Evolutionary conservation across 148 eudicot species (phyloP).

Genomic region (Persicaria maculosa): DNA sequence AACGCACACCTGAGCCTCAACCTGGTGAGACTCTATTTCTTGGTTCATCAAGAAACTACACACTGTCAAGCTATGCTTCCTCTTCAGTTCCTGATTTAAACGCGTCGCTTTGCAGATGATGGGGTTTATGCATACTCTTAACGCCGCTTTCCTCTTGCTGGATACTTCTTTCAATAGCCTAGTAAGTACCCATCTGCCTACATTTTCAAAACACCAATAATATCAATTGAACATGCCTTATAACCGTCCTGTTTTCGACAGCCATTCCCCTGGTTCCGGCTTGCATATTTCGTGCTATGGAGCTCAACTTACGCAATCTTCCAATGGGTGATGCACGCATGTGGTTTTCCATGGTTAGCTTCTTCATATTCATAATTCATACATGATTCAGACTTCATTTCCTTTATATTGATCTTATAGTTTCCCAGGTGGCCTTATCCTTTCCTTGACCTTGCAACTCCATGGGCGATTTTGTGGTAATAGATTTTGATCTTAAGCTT

Average conservation of each 20-base stretch:
- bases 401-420: no score
- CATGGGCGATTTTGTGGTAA: slow-evolving; percentile 55
- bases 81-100: background rate
- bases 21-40: slow-evolving; percentile 29
- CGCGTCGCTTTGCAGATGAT: slow-evolving; percentile 34
- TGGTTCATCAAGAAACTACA: background rate
- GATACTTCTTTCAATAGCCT: slow-evolving; percentile 54
- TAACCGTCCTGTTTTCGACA: slow-evolving; percentile 1
- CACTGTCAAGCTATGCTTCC: background rate
- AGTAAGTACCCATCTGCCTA: slow-evolving; percentile 32
- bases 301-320: slow-evolving; percentile 47
- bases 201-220: background rate
- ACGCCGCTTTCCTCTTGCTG: slow-evolving; percentile 47
- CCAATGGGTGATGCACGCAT: slow-evolving; percentile 59
- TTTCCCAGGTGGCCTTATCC: slow-evolving; percentile 66
- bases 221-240: background rate
- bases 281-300: slow-evolving; percentile 64
- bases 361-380: background rate
- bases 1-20: slow-evolving; percentile 34
- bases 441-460: slow-evolving; percentile 48
- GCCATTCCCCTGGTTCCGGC: slow-evolving; percentile 66
- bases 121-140: slow-evolving; percentile 62
- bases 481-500: background rate
- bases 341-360: slow-evolving; percentile 43
- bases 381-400: background rate